phyloP scores from a whole-genome alignment of 768 basidiomycete species.

The Boletus tylopilopsis region DNA sequence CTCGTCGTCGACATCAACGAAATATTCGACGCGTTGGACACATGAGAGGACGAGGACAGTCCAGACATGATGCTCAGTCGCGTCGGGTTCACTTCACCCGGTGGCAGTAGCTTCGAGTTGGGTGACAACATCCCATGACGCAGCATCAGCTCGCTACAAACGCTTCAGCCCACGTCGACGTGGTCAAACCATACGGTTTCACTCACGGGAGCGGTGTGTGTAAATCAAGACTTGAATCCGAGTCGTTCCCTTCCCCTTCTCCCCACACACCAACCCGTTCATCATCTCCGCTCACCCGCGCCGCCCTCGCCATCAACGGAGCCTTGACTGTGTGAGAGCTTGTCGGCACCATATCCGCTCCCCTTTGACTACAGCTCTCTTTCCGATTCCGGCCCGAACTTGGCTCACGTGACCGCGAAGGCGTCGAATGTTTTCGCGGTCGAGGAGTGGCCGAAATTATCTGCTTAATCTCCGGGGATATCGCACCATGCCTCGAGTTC shows the following conservation, averaged over 20 bases:
- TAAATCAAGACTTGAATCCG: conserved; percentile 63
- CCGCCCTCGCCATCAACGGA: not conserved
- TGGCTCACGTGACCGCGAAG: conserved; percentile 23
- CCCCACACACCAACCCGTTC: not conserved
- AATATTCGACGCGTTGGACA: conserved; percentile 25
- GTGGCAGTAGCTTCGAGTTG: conserved; percentile 55
- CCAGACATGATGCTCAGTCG: conserved; percentile 27
- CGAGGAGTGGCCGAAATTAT: conserved; percentile 40
- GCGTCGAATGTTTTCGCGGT: conserved; percentile 26
- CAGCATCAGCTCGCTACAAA: conserved; percentile 57
- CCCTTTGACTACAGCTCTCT: conserved; percentile 9
- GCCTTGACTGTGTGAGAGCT: conserved; percentile 1
- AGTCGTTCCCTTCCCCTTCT: conserved; percentile 39
- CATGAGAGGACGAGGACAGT: conserved; percentile 22
- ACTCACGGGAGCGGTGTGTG: conserved; percentile 70
- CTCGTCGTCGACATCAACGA: conserved; percentile 24
- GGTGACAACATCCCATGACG: conserved; percentile 65
- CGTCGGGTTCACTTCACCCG: conserved; percentile 4
- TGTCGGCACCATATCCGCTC: conserved; percentile 10
- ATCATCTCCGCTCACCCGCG: conserved; percentile 1
- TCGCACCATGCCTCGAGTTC: conserved; percentile 14
- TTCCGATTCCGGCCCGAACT: conserved; percentile 16
- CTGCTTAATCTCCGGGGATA: conserved; percentile 37
- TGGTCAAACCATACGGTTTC: not conserved
- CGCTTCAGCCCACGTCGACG: not conserved